Percentiles rank a stretch among this genome's conserved stretches.
These are phyloP conservation scores for Thermochaetoides thermophila DNA, from an alignment of 495 filamentous ascomycete genomes.

Conservation along the genomic window DNA sequence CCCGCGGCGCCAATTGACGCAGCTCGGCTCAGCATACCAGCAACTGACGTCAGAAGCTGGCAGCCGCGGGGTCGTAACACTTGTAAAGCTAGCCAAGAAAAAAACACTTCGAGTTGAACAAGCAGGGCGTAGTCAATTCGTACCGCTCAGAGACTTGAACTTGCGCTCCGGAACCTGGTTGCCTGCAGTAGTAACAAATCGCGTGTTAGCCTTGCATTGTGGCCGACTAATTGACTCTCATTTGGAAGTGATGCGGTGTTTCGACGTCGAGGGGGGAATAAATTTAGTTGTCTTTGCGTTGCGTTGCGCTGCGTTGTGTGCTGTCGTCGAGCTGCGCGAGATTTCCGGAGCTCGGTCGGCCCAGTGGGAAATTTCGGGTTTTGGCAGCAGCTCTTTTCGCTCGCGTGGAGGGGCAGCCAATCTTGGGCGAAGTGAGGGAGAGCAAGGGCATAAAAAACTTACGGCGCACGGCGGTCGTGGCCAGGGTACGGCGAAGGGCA, in stretches of 20 bases:
- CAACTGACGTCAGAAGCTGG: conserved; percentile 6
- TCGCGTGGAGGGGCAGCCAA: not conserved
- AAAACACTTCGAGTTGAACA: no score
- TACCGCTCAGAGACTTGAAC: conserved; percentile 22
- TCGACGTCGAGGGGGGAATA: no score
- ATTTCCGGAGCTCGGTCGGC: conserved; percentile 8
- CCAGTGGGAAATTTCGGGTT: conserved; percentile 5
- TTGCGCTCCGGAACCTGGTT: conserved; percentile 13
- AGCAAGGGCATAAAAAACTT: no score
- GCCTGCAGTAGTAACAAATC: conserved; percentile 7
- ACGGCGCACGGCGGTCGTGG: conserved; percentile 44
- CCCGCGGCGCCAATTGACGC: conserved; percentile 3
- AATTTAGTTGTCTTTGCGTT: no score
- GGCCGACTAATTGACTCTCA: conserved; percentile 2
- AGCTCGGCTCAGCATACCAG: no score
- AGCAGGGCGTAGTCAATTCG: conserved; percentile 3
- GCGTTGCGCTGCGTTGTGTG: conserved; percentile 1
- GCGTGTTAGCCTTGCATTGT: conserved; percentile 2
- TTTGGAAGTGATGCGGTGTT: no score
- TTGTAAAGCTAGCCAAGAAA: not conserved
- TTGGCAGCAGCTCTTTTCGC: not conserved
- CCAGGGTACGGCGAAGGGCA: conserved; percentile 42
- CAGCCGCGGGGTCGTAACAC: conserved; percentile 4
- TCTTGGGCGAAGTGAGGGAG: no score
- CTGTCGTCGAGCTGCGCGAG: conserved; percentile 6